A percentile compares a stretch with the other conserved stretches of the same genome.
These are phyloP conservation scores for Tausonia pullulans DNA, from an alignment of 1,284 basidiomycete genomes.

Conservation along the genomic window DNA sequence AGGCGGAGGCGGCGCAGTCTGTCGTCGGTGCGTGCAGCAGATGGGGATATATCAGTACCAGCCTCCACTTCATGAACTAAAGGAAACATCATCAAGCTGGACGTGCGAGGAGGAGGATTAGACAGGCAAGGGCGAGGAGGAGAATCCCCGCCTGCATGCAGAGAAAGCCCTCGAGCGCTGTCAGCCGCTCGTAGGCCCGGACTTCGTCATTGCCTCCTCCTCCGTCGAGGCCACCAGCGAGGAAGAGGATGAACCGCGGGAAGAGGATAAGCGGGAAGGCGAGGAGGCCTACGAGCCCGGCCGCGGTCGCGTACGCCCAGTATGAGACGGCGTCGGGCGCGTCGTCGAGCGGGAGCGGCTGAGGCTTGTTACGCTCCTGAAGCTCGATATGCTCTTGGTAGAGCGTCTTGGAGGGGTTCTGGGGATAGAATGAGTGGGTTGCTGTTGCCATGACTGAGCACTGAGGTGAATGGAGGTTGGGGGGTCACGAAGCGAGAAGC, in stretches of 20 bases:
- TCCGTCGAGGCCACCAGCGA: slow-evolving; percentile 2
- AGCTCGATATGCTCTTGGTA: slow-evolving; percentile 5
- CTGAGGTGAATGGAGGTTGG: no score
- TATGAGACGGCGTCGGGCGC: not conserved
- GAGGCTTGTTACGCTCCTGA: not conserved
- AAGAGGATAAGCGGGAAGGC: slow-evolving; percentile 4
- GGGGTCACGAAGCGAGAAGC: no score
- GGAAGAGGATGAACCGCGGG: slow-evolving; percentile 10
- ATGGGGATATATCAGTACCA: not conserved
- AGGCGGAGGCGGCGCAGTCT: slow-evolving; percentile 7
- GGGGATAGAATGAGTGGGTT: not conserved
- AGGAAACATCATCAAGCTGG: not conserved
- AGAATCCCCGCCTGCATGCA: slow-evolving; percentile 4
- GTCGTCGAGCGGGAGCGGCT: not conserved
- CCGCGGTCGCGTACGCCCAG: slow-evolving; percentile 7
- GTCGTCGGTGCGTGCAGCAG: not conserved
- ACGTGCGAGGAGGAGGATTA: slow-evolving; percentile 3
- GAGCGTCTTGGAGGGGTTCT: not conserved
- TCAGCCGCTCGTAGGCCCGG: not conserved
- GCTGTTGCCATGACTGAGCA: no score
- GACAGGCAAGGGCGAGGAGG: not conserved
- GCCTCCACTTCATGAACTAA: no score
- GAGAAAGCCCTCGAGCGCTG: slow-evolving; percentile 3
- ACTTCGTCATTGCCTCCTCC: not conserved
- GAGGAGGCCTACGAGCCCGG: not conserved